A percentile compares a stretch with the other conserved stretches of the same genome.
These are phyloP conservation scores for Metschnikowia dekortorum DNA, from an alignment of 805 yeast genomes.

Conservation along the genomic window DNA sequence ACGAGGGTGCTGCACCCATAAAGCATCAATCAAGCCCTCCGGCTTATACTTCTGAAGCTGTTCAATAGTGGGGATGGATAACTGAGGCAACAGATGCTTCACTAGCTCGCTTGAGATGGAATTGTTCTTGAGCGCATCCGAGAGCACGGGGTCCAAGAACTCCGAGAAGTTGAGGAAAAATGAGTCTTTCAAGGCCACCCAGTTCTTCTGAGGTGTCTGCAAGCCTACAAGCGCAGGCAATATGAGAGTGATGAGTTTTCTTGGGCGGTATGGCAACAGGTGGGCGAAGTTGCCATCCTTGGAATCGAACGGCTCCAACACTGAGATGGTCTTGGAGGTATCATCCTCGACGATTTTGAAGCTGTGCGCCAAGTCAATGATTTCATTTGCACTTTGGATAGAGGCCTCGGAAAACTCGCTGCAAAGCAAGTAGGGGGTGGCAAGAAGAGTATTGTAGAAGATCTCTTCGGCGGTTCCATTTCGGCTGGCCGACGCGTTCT, in stretches of 20 bases:
- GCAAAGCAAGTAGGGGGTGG: conserved; percentile 61
- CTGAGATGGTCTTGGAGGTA: conserved; percentile 13
- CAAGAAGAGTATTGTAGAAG: conserved; percentile 54
- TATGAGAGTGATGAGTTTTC: conserved; percentile 45
- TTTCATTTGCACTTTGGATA: conserved; percentile 36
- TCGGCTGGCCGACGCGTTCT: conserved; percentile 36
- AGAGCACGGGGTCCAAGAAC: conserved; percentile 29
- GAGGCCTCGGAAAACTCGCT: conserved; percentile 32
- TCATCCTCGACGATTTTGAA: conserved; percentile 30
- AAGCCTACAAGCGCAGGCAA: conserved; percentile 44
- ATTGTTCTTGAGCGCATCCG: conserved; percentile 31
- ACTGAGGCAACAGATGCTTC: conserved; percentile 39
- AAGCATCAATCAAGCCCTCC: conserved; percentile 45
- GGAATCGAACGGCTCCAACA: conserved; percentile 37
- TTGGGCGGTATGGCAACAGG: conserved; percentile 47
- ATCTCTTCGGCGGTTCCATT: conserved; percentile 64
- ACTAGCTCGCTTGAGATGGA: conserved; percentile 36
- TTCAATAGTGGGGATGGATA: conserved; percentile 28
- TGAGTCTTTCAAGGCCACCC: conserved; percentile 29
- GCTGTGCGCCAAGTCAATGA: conserved; percentile 43
- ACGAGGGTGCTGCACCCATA: conserved; percentile 62
- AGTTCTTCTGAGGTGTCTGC: conserved; percentile 35
- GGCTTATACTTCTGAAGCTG: conserved; percentile 20
- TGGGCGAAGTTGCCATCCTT: conserved; percentile 24
- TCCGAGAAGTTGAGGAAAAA: conserved; percentile 33